phyloP scores from a whole-genome alignment of 176 grass and related monocot species.

The Elaeis guineensis region DNA sequence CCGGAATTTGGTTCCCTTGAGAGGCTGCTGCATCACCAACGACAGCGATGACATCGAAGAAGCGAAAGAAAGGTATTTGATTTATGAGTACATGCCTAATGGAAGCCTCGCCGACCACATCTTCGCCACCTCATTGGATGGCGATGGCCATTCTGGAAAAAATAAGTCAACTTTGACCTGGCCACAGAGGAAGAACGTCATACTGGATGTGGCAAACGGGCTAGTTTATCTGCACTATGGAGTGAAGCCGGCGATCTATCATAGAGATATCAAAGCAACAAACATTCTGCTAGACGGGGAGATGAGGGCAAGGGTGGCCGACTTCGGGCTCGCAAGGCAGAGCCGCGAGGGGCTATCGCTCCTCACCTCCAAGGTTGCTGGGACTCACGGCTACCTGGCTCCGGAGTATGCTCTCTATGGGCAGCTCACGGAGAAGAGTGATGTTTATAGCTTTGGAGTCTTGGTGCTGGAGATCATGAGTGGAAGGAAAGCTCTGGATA shows the following conservation, averaged over 20 bases:
- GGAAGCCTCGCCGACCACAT: slow-evolving; percentile 67
- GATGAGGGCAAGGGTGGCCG: slow-evolving; percentile 66
- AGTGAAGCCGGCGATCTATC: slow-evolving; percentile 82
- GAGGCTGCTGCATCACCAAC: slow-evolving; percentile 70
- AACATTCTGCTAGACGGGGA: slow-evolving; percentile 81
- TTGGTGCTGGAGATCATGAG: slow-evolving; percentile 72
- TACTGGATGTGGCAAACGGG: slow-evolving; percentile 75
- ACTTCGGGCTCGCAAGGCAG: slow-evolving; percentile 76
- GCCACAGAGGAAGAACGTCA: slow-evolving; percentile 42
- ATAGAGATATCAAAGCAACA: slow-evolving; percentile 86
- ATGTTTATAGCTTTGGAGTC: slow-evolving; percentile 97
- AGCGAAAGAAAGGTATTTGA: slow-evolving; percentile 67
- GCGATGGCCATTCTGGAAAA: background rate
- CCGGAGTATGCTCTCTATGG: slow-evolving; percentile 95
- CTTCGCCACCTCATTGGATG: slow-evolving; percentile 23
- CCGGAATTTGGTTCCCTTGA: slow-evolving; percentile 73
- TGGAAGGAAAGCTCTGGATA: slow-evolving; percentile 65
- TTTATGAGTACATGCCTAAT: slow-evolving; percentile 95
- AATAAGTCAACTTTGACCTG: slow-evolving; percentile 29
- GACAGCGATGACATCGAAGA: slow-evolving; percentile 30
- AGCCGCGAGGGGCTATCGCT: slow-evolving; percentile 85
- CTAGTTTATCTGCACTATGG: slow-evolving; percentile 86
- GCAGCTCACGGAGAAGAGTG: slow-evolving; percentile 88
- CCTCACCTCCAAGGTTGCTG: slow-evolving; percentile 80
- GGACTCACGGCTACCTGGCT: slow-evolving; percentile 88